phyloP scores from a whole-genome alignment of 805 yeast genomes.

The Saturnispora sanitii region DNA sequence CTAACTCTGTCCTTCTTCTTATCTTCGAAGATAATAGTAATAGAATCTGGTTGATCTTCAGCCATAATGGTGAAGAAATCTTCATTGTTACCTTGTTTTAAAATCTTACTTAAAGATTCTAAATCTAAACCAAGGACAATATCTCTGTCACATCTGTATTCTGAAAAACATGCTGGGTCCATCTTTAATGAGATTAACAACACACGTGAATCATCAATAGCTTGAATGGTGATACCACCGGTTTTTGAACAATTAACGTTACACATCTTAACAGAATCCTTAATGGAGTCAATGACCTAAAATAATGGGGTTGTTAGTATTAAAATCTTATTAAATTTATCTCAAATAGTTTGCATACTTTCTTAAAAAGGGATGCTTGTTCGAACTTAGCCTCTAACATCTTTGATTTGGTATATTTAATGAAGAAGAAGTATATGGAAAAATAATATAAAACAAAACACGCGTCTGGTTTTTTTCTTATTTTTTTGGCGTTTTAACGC shows the following conservation, averaged over 20 bases:
- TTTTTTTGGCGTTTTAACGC: neutral
- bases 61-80: slow-evolving; percentile 85
- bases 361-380: slow-evolving; percentile 85
- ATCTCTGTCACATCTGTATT: slow-evolving; percentile 92
- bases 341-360: slow-evolving; percentile 30
- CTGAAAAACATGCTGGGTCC: slow-evolving; percentile 80
- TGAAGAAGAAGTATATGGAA: neutral
- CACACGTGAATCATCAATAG: slow-evolving; percentile 95
- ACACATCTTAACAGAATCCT: slow-evolving; percentile 90
- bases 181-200: slow-evolving; percentile 79
- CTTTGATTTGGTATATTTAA: neutral
- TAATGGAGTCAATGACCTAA: slow-evolving; percentile 79
- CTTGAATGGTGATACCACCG: slow-evolving; percentile 86
- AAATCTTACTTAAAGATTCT: slow-evolving; percentile 75
- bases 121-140: slow-evolving; percentile 87
- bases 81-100: slow-evolving; percentile 83
- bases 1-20: slow-evolving; percentile 82
- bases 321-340: neutral
- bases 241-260: slow-evolving; percentile 94
- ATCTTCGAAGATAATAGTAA: slow-evolving; percentile 82
- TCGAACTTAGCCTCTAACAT: slow-evolving; percentile 98
- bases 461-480: neutral
- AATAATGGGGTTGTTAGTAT: neutral
- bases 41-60: slow-evolving; percentile 62
- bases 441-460: neutral